Conservation (phyloP, 805 yeast genomes). For the Starmera dryadoides region DNA sequence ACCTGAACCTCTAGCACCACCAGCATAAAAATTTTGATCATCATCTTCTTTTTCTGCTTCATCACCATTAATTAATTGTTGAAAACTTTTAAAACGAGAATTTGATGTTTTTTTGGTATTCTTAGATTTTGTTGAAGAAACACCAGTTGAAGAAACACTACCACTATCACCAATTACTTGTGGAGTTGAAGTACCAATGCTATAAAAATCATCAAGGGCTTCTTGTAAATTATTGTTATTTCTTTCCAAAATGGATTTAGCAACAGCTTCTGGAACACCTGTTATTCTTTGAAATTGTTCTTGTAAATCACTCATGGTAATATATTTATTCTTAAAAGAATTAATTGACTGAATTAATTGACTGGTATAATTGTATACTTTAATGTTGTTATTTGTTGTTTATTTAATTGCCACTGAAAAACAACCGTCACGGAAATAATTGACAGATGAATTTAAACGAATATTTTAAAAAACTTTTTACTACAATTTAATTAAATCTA, state of each 20-base stretch:
- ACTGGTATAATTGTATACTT: too few species aligned
- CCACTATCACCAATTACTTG: neutral
- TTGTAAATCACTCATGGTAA: neutral
- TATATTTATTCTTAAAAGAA: too few species aligned
- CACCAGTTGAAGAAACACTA: too few species aligned
- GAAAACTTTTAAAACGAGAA: slow-evolving; percentile 31
- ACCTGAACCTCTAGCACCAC: slow-evolving; percentile 67
- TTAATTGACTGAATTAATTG: too few species aligned
- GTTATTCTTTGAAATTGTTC: neutral
- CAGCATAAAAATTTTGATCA: slow-evolving; percentile 56
- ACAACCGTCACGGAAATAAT: too few species aligned
- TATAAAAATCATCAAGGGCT: slow-evolving; percentile 27
- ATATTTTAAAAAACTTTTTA: too few species aligned
- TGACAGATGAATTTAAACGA: too few species aligned
- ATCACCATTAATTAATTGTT: slow-evolving; percentile 28
- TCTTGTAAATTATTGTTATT: slow-evolving; percentile 22
- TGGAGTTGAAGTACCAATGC: slow-evolving; percentile 12
- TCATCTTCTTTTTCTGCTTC: slow-evolving; percentile 47
- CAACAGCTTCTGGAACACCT: slow-evolving; percentile 12
- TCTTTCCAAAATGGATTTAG: slow-evolving; percentile 13
- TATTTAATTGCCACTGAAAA: too few species aligned
- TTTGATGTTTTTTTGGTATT: slow-evolving; percentile 7
- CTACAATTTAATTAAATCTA: too few species aligned
- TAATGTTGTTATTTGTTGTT: too few species aligned
- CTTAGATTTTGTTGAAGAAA: slow-evolving; percentile 6